Conservation (phyloP, 2,329 filamentous ascomycete genomes). For the Aspergillus niger region DNA sequence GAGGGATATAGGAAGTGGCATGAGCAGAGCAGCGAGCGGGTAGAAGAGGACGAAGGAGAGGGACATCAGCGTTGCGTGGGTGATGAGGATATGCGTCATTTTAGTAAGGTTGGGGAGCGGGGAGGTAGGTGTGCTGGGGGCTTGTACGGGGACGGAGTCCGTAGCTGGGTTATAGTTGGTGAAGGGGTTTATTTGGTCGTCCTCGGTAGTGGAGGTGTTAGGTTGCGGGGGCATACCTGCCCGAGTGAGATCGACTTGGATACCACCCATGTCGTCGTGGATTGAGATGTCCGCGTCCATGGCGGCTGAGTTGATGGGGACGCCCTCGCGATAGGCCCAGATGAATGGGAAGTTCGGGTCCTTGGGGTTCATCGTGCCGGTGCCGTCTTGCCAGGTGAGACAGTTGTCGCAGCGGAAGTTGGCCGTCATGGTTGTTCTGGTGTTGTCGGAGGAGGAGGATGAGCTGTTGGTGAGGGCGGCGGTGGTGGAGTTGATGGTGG, state of each 20-base stretch:
- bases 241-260: slow-evolving; percentile 26
- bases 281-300: slow-evolving; percentile 20
- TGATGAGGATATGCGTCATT: slow-evolving; percentile 8
- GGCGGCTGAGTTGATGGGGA: slow-evolving; percentile 24
- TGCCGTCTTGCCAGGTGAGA: slow-evolving; percentile 22
- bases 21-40: slow-evolving; percentile 25
- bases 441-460: slow-evolving; percentile 30
- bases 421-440: slow-evolving; percentile 55
- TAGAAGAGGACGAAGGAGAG: slow-evolving; percentile 29
- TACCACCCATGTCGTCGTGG: slow-evolving; percentile 28
- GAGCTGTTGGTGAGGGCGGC: slow-evolving; percentile 51
- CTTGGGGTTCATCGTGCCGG: slow-evolving; percentile 19
- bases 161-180: slow-evolving; percentile 15
- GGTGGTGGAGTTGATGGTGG: slow-evolving; percentile 30
- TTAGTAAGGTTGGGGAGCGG: not conserved
- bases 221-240: not conserved
- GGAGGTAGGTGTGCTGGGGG: not conserved
- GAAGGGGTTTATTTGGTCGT: slow-evolving; percentile 25
- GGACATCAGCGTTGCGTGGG: slow-evolving; percentile 31
- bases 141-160: not conserved
- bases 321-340: slow-evolving; percentile 31
- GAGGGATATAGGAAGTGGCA: slow-evolving; percentile 12
- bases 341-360: slow-evolving; percentile 30
- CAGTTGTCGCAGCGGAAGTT: slow-evolving; percentile 53
- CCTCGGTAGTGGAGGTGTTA: slow-evolving; percentile 13